Conservation (phyloP, 805 yeast genomes). For the Maudiozyma turicensis region DNA sequence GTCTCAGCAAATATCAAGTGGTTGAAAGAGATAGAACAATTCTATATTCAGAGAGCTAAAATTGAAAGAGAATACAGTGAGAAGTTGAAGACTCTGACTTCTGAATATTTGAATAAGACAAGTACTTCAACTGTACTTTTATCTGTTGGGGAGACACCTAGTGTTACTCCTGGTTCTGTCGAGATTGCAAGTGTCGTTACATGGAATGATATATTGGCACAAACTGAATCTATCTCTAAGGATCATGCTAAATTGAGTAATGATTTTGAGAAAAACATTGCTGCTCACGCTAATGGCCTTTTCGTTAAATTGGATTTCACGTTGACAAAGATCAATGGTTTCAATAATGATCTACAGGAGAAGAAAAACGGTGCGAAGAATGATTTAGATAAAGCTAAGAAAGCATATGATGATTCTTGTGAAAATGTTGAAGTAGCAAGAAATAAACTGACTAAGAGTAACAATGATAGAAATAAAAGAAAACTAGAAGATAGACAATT, state of each 20-base stretch:
- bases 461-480: constrained; percentile 37
- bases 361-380: constrained; percentile 29
- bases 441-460: constrained; percentile 55
- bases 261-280: constrained; percentile 51
- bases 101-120: constrained; percentile 66
- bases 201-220: constrained; percentile 81
- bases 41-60: constrained; percentile 72
- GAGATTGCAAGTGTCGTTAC: constrained; percentile 81
- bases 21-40: constrained; percentile 69
- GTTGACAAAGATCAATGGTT: constrained; percentile 44
- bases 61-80: constrained; percentile 78
- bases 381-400: constrained; percentile 38
- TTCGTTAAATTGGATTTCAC: constrained; percentile 45
- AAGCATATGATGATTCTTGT: constrained; percentile 73
- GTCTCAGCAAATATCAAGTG: constrained; percentile 60
- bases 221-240: constrained; percentile 69
- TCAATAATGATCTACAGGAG: constrained; percentile 48
- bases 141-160: constrained; percentile 86
- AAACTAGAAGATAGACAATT: constrained; percentile 52
- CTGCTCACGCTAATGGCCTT: constrained; percentile 49
- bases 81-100: constrained; percentile 52
- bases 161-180: constrained; percentile 87
- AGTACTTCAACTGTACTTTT: constrained; percentile 56
- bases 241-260: constrained; percentile 51
- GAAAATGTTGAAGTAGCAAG: constrained; percentile 72